Evolutionary conservation across 805 yeast genomes (phyloP), one percentile per base, ranked within the genome.

Genomic region (Candida pseudofarinosa): DNA sequence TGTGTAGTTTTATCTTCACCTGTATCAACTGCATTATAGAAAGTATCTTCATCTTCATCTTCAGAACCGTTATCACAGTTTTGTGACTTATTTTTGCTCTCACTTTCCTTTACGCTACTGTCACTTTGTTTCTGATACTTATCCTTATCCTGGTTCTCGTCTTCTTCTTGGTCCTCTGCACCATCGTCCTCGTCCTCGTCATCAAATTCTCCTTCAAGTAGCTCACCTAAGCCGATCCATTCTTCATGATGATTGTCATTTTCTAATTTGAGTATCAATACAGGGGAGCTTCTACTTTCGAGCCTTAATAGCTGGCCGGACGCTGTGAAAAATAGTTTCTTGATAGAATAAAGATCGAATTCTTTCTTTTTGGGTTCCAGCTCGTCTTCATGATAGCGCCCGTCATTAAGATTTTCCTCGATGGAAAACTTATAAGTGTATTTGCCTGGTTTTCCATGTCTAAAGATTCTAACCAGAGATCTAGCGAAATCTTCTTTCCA

Each of bases 401-500:
- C 86, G 60, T 85, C 95, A 50, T 83, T 70, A 38, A 83, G 79
- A 52, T 73, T 75, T 51, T 86, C 90, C 3, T 54, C 54, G 1
- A 85, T 66, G 7, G 55, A 59, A 14, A 85, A 44, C 3, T 54
- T 59, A 55, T 82, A 83, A 8, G 54, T 40, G 53, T 60, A 82
- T 4, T 52, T 46, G 4, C 43, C 37, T 13, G 19, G 39, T 13
- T 39, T 47, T 10, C 44, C 42, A 54, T 37, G 14, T 39, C 48
- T 41, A 12, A 51, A 42, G 3, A 85, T 51, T 30, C 60, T 61
- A 0, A 79, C 76, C 41, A 58, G 54, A 28, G 83, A 76, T 42
- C 79, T 71, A 14, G 88, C 81, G 60, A 69, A 76, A 38, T 81
- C 81, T 50, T 86, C 95, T 49, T 81, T 83, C 95, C 95, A 86